Conservation (phyloP, 257 asterid genomes). For the Solanum piurae region DNA sequence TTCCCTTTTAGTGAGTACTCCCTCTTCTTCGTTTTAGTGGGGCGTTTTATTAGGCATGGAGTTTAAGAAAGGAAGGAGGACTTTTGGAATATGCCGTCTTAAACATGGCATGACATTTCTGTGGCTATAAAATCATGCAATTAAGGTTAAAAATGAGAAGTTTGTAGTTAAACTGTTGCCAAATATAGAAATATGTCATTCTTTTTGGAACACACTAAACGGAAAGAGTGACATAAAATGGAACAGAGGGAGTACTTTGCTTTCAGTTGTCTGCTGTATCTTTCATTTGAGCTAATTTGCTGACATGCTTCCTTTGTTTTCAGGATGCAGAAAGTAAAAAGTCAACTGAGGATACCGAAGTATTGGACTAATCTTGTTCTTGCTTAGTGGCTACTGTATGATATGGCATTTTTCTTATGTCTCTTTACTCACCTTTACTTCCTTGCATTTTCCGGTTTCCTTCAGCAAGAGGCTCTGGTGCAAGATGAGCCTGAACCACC, state of each 20-base stretch:
- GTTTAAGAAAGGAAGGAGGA: neutral
- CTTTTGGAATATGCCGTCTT: neutral
- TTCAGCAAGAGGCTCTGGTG: neutral
- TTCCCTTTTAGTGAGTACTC: neutral
- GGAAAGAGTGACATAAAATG: neutral
- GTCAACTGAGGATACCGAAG: neutral
- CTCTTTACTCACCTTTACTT: neutral
- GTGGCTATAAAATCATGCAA: neutral
- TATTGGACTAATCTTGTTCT: neutral
- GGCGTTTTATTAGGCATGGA: neutral
- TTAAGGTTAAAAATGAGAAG: neutral
- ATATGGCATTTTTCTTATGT: neutral
- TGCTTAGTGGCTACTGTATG: neutral
- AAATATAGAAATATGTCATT: neutral
- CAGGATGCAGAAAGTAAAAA: slow-evolving; percentile 7
- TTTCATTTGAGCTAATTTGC: neutral
- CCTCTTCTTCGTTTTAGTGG: neutral
- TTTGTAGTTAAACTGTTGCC: neutral
- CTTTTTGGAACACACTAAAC: neutral
- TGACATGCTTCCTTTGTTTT: neutral
- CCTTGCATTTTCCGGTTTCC: neutral
- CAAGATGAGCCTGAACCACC: slow-evolving; percentile 4
- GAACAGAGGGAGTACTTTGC: neutral
- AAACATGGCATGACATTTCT: neutral
- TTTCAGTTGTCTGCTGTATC: neutral